Percentiles rank a stretch among this genome's conserved stretches.
phyloP scores from a whole-genome alignment of 2,329 filamentous ascomycete species.

The Arthrobotrys entomopaga region DNA sequence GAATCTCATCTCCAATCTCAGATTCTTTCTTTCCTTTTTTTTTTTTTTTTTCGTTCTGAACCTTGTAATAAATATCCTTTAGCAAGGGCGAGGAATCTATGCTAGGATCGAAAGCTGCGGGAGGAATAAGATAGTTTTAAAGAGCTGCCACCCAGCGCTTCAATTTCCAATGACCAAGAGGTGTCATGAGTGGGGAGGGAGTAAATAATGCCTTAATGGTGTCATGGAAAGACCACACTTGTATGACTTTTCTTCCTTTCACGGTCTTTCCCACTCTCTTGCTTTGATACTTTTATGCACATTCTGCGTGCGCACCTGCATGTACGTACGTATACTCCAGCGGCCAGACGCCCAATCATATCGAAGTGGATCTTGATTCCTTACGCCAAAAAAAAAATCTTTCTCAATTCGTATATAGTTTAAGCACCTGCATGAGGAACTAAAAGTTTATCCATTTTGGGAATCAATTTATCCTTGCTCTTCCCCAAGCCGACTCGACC shows the following conservation, averaged over 20 bases:
- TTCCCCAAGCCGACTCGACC: neutral
- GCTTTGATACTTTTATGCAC: neutral
- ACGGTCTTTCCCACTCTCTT: neutral
- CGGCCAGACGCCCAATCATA: constrained; percentile 2
- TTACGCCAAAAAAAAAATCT: neutral
- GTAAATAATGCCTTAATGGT: constrained; percentile 14
- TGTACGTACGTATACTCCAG: constrained; percentile 10
- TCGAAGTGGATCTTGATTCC: constrained; percentile 36
- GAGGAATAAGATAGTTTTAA: constrained; percentile 30
- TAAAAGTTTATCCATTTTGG: constrained; percentile 26
- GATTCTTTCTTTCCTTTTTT: neutral
- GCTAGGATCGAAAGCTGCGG: neutral
- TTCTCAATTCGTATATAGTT: constrained; percentile 24
- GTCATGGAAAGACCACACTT: constrained; percentile 27
- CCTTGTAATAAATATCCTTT: constrained; percentile 1
- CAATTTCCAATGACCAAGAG: constrained; percentile 18
- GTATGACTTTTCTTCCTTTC: constrained; percentile 22
- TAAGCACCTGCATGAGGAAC: constrained; percentile 6
- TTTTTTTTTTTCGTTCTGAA: neutral
- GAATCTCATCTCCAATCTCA: neutral
- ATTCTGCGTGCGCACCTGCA: constrained; percentile 3
- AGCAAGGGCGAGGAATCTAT: neutral
- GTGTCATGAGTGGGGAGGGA: constrained; percentile 13
- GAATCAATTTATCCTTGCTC: constrained; percentile 1
- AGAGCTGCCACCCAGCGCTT: constrained; percentile 27